Conservation (phyloP, 495 filamentous ascomycete species). For the Apiosordaria backusii region DNA sequence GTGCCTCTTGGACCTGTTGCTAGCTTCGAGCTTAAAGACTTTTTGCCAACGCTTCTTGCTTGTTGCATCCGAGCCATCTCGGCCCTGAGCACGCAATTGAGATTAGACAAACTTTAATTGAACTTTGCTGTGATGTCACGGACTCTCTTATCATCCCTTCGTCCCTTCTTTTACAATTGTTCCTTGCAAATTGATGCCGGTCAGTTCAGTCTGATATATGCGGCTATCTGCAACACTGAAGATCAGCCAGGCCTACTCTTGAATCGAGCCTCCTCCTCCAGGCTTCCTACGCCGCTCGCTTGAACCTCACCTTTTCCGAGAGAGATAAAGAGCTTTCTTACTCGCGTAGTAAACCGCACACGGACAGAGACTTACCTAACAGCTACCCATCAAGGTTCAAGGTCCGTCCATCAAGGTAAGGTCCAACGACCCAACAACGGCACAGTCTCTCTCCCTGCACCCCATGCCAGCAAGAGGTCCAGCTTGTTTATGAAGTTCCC, state of each 20-base stretch:
- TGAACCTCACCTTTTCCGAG: not conserved
- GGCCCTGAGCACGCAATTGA: not conserved
- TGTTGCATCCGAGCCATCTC: too few relatives aligned
- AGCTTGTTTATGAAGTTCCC: not conserved
- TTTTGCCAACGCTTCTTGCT: not conserved
- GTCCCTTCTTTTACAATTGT: not conserved
- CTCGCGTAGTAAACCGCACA: not conserved
- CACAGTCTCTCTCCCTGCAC: not conserved
- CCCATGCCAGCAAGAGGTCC: too few relatives aligned
- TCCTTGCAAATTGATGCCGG: not conserved
- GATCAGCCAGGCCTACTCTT: not conserved
- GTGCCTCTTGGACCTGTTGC: not conserved
- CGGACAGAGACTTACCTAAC: not conserved
- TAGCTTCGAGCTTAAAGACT: not conserved
- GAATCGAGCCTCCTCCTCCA: not conserved
- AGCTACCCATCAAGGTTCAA: not conserved
- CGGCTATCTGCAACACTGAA: not conserved
- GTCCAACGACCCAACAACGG: not conserved
- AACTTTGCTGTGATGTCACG: not conserved
- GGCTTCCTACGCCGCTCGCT: not conserved
- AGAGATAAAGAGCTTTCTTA: not conserved
- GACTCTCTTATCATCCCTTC: not conserved
- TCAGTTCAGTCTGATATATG: not conserved
- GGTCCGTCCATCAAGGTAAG: not conserved
- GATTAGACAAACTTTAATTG: not conserved